Evolutionary conservation across 2,329 filamentous ascomycete species (phyloP).

Genomic region (Leptosphaerulina australis): DNA sequence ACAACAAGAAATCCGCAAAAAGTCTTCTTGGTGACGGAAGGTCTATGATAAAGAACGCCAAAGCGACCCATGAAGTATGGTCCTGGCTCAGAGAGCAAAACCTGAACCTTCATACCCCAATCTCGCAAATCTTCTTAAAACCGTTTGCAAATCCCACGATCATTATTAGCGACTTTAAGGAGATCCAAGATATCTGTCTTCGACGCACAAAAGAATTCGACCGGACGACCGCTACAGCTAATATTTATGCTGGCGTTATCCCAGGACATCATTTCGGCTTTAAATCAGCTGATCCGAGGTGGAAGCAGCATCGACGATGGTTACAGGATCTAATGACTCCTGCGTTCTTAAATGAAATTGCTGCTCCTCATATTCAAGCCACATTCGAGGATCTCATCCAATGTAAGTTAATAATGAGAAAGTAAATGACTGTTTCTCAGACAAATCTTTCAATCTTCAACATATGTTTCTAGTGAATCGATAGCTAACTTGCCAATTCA

Average conservation of each 20-base stretch:
- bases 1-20: constrained; percentile 48
- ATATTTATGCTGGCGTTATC: constrained; percentile 45
- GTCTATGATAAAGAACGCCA: constrained; percentile 41
- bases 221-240: constrained; percentile 41
- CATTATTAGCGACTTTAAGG: constrained; percentile 52
- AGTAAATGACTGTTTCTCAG: too few species aligned
- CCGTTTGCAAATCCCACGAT: constrained; percentile 54
- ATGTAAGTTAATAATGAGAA: too few species aligned
- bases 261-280: constrained; percentile 46
- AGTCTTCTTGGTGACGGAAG: constrained; percentile 54
- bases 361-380: constrained; percentile 45
- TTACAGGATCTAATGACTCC: constrained; percentile 50
- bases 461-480: too few species aligned
- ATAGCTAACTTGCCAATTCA: too few species aligned
- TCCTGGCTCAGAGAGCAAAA: constrained; percentile 16
- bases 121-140: constrained; percentile 55
- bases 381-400: constrained; percentile 39
- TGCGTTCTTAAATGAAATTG: constrained; percentile 44
- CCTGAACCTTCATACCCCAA: constrained; percentile 16
- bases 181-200: constrained; percentile 51
- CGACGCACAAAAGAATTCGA: constrained; percentile 56
- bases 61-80: constrained; percentile 5
- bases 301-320: constrained; percentile 44
- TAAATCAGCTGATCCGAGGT: constrained; percentile 34
- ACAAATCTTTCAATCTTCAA: too few species aligned